These are phyloP conservation scores for Paraphoma sp. DNA, from an alignment of 2,329 filamentous ascomycete genomes.

Conservation along the genomic window DNA sequence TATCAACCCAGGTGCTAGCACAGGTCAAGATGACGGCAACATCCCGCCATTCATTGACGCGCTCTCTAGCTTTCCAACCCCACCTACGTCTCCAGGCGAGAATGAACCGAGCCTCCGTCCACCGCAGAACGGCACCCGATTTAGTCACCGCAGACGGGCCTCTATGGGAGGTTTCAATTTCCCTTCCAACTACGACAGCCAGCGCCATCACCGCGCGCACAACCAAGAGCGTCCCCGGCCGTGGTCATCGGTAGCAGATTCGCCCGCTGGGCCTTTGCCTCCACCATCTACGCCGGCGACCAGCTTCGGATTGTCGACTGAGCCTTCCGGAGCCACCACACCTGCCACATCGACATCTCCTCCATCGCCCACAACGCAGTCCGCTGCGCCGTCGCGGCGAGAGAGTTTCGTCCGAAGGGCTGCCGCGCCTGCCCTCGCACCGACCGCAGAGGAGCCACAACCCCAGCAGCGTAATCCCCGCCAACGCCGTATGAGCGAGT, in stretches of 20 bases:
- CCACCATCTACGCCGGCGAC: slow-evolving; percentile 68
- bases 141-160: slow-evolving; percentile 60
- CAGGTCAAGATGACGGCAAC: slow-evolving; percentile 50
- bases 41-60: slow-evolving; percentile 59
- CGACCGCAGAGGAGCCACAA: slow-evolving; percentile 51
- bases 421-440: slow-evolving; percentile 50
- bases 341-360: slow-evolving; percentile 41
- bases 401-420: slow-evolving; percentile 49
- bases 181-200: slow-evolving; percentile 58
- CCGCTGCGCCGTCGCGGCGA: slow-evolving; percentile 46
- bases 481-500: slow-evolving; percentile 65
- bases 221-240: slow-evolving; percentile 50
- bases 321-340: slow-evolving; percentile 59
- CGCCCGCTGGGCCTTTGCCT: slow-evolving; percentile 64
- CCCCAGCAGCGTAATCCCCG: slow-evolving; percentile 51
- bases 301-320: slow-evolving; percentile 62
- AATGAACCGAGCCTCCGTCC: slow-evolving; percentile 60
- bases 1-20: slow-evolving; percentile 61
- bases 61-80: slow-evolving; percentile 56
- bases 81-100: slow-evolving; percentile 55
- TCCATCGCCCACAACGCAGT: slow-evolving; percentile 44
- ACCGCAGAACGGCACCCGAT: slow-evolving; percentile 61
- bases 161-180: slow-evolving; percentile 63
- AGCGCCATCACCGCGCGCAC: slow-evolving; percentile 58
- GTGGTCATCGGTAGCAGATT: slow-evolving; percentile 59